A percentile compares a stretch with the other conserved stretches of the same genome.
phyloP scores from a whole-genome alignment of 208 protist genomes.

The Herpetomonas samuelpessoai region DNA sequence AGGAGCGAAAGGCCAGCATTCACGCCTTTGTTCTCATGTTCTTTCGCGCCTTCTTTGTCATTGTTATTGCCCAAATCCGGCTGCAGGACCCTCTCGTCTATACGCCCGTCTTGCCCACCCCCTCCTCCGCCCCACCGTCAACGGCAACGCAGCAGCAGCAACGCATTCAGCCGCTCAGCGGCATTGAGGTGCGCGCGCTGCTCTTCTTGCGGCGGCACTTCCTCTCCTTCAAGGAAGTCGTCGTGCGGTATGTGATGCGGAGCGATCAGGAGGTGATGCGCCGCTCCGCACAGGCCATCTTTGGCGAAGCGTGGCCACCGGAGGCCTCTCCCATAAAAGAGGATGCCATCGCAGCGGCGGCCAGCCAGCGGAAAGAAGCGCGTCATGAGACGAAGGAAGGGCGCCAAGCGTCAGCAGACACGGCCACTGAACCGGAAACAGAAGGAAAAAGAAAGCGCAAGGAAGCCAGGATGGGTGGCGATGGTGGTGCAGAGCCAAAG shows the following conservation, averaged over 20 bases:
- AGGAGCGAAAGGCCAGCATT: conserved; percentile 9
- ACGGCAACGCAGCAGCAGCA: conserved; percentile 22
- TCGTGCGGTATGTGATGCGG: conserved; percentile 62
- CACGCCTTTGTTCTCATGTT: conserved; percentile 53
- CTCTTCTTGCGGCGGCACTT: conserved; percentile 39
- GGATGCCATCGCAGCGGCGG: not conserved
- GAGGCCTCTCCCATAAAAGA: not conserved
- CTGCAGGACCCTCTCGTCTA: too few species aligned
- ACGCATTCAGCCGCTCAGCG: conserved; percentile 16
- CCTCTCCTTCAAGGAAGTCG: conserved; percentile 28
- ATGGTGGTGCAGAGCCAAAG: too few species aligned
- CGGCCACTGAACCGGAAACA: too few species aligned
- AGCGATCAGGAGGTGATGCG: conserved; percentile 43
- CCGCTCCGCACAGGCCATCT: conserved; percentile 49
- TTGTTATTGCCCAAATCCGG: conserved; percentile 49
- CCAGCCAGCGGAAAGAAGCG: not conserved
- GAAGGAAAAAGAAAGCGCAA: too few species aligned
- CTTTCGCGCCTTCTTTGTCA: conserved; percentile 46
- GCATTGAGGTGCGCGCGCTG: conserved; percentile 41
- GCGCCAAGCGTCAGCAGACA: too few species aligned
- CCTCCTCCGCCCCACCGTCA: too few species aligned
- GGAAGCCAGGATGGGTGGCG: too few species aligned
- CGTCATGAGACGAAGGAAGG: too few species aligned
- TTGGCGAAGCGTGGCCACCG: conserved; percentile 3
- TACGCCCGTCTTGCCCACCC: too few species aligned